Evolutionary conservation across 148 eudicot species (phyloP), one percentile per base, ranked within the genome.

Genomic region (Pouteria glomerata): DNA sequence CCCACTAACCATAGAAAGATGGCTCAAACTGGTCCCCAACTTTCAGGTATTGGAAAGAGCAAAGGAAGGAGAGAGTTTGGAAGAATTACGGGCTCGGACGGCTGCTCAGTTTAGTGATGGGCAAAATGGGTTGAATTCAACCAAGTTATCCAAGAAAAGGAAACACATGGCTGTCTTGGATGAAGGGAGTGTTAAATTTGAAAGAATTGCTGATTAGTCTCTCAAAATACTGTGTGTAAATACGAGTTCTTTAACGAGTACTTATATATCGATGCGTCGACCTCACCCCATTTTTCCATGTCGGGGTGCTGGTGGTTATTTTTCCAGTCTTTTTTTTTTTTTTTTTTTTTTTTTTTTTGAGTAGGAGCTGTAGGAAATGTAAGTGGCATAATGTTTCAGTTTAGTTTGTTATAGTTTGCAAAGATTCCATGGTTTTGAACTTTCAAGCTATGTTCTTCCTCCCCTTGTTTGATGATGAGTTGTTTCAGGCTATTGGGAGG

Each of bases 41-140:
- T 60, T 77, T 67, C 79, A 94, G 97, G 98, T 94, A 50, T 66
- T 94, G 66, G 98, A 94, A 80, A 89, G 93, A 75, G 97, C 96
- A 1, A 94, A 91, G 74, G 97, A 91, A 77, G 96, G 96, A 47
- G 97, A 94, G 77, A 91, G 85, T 73, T 83, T 89, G 77, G 98
- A 94, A 71, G 98, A 94, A 71, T 74, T 91, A 65, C 82, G 97
- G 73, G 85, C 82, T n/a, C 78, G 93, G 77, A 95, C 97, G 3
- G 98, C 96, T 48, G 89, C 91, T 70, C 96, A 95, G 68, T 95
- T 88, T 74, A 70, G 84, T 10, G 87, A 82, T 19, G 88, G 80
- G n/a, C 78, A 79, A 63, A 74, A 69, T 31, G 86, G 78, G 33
- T 73, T 71, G 24, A 79, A 74, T 77, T 74, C 85, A 1, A 44